Evolutionary conservation across 768 basidiomycete species (phyloP), one percentile per base, ranked within the genome.

Genomic region (Termitomyces bulborhizus): DNA sequence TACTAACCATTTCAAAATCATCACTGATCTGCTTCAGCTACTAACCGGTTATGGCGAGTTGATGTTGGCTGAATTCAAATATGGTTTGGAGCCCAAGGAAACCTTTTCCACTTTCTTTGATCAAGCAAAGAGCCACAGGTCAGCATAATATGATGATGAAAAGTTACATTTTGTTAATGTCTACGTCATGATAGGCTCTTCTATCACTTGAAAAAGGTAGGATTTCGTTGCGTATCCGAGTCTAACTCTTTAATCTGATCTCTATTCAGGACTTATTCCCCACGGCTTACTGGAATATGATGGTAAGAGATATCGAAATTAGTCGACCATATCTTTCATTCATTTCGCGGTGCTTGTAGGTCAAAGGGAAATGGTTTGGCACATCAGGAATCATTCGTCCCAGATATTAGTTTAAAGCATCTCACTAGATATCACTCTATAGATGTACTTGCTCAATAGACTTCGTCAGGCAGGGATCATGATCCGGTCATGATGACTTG

Each of bases 51-150:
- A 92, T 61, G 88, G 88, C 16, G 77, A 89, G 69, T 69, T 90
- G 41, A 80, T 98, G 83, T 77, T 98, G 52, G 87, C 90, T 27
- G 95, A 98, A 69, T 98, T 98, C 79, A 91, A 90, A 68, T 99
- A 98, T 69, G 94, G 91, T 15, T 72, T 86, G 1, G 81, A 86
- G 65, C 90, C 93, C 1, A 86, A 93, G 62, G 96, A 98, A 72
- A 81, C 90, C 0, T 98, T 99, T 64, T 71, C 79, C 15, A 64
- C 69, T 3, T 72, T 80, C 62, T 71, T 93, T 32, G 84, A 96
- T 66, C 94, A 97, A 71, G 68, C 75, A n/a, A 83, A 79, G 56
- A 86, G 86, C 37, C 79, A 86, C 63, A 78, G 86, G 91, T 89
- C 57, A 57, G 78, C 71, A 12, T 15, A 39, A 29, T 34, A 12